phyloP scores from a whole-genome alignment of 768 basidiomycete genomes.

The Pleurotus tuoliensis region DNA sequence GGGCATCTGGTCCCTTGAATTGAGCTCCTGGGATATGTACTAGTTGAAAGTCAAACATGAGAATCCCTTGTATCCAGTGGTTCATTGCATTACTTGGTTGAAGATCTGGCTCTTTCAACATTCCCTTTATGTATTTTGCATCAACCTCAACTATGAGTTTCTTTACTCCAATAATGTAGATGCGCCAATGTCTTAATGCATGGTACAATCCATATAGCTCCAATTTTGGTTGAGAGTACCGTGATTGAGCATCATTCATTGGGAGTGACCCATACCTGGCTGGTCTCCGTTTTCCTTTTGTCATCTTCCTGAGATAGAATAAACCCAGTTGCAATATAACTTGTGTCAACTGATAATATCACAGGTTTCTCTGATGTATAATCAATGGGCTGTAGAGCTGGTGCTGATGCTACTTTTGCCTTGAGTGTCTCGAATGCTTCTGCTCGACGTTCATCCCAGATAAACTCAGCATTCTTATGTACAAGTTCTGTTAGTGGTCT shows the following conservation, averaged over 20 bases:
- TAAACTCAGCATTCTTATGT: constrained; percentile 17
- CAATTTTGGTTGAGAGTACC: constrained; percentile 30
- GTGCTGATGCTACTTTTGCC: constrained; percentile 5
- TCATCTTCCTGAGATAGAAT: constrained; percentile 27
- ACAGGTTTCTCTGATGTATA: constrained; percentile 21
- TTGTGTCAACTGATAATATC: constrained; percentile 28
- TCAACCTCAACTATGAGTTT: constrained; percentile 27
- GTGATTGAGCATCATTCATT: constrained; percentile 20
- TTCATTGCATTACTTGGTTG: constrained; percentile 27
- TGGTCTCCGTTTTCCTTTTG: constrained; percentile 13
- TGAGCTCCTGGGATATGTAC: constrained; percentile 26
- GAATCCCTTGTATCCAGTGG: constrained; percentile 29
- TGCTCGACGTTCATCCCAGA: constrained; percentile 18
- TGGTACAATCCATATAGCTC: constrained; percentile 30
- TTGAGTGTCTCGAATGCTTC: constrained; percentile 18
- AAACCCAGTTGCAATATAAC: constrained; percentile 22
- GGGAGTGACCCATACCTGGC: constrained; percentile 26
- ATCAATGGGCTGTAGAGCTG: constrained; percentile 25
- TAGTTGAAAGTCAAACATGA: constrained; percentile 28
- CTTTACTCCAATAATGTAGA: constrained; percentile 16
- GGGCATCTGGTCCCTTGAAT: constrained; percentile 28
- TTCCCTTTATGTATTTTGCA: constrained; percentile 28
- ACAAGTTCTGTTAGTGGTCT: constrained; percentile 15
- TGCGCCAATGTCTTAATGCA: constrained; percentile 17
- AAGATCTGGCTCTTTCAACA: constrained; percentile 29